Evolutionary conservation across 805 yeast genomes (phyloP).

Genomic region (Debaryomyces tyrocola): DNA sequence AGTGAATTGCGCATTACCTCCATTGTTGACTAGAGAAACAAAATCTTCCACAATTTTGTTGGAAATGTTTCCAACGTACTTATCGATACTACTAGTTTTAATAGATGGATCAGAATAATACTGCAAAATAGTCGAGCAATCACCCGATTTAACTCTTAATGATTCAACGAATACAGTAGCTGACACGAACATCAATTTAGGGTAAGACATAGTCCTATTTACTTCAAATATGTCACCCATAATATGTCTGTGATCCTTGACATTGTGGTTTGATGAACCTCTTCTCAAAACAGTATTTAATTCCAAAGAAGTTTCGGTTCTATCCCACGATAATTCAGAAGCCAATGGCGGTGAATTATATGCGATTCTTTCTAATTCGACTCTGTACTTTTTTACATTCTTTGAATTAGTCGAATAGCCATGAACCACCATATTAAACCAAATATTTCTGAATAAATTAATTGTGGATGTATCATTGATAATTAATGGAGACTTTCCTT

Average conservation of each 20-base stretch:
- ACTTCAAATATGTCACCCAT: constrained; percentile 52
- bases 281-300: constrained; percentile 87
- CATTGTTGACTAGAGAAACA: constrained; percentile 49
- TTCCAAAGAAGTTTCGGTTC: constrained; percentile 89
- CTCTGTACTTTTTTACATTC: constrained; percentile 46
- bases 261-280: constrained; percentile 81
- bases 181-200: constrained; percentile 84
- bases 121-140: constrained; percentile 70
- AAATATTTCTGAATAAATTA: constrained; percentile 75
- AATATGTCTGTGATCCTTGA: constrained; percentile 69
- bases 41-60: constrained; percentile 58
- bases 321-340: constrained; percentile 73
- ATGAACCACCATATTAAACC: constrained; percentile 93
- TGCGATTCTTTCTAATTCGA: constrained; percentile 69
- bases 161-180: constrained; percentile 79
- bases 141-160: constrained; percentile 75
- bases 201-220: constrained; percentile 58
- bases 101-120: constrained; percentile 85
- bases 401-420: constrained; percentile 71
- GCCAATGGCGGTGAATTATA: constrained; percentile 86
- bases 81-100: constrained; percentile 63
- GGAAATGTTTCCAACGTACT: constrained; percentile 65
- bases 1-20: constrained; percentile 55
- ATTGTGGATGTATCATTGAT: constrained; percentile 49
- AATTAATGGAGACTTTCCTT: constrained; percentile 41